Evolutionary conservation across 495 filamentous ascomycete species (phyloP), one percentile per base, ranked within the genome.

Genomic region (Penicillium ochrochloron): DNA sequence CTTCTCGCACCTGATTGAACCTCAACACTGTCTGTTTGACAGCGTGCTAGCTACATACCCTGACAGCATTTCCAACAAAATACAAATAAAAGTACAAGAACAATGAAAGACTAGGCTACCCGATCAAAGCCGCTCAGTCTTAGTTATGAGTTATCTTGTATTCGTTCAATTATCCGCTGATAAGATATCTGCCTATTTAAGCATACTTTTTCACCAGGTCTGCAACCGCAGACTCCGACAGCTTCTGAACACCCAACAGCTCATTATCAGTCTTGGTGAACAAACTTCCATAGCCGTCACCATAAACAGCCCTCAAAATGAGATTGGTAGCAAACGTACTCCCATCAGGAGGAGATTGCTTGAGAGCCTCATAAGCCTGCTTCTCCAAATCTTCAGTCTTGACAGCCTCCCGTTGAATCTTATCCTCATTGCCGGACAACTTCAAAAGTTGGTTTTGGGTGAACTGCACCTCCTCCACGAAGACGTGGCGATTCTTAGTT

Each of bases 361-460:
- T 57, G 2, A 67, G 33, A 21, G 57, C 65, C 10, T 60, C 65
- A 58, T 57, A 62, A 11, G 62, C 66, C 54, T 55, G 25, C 35
- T 59, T 27, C 53, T 64, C 61, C 33, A 68, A 15, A 54, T 65
- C 62, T 11, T 52, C 66, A 12, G 59, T 58, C 25, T 41, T 59
- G 10, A 68, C 31, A 19, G 23, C 25, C 35, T 58, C 31, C 2
- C 44, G 35, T 54, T 64, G 37, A 21, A 68, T 44, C 21, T 57
- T 12, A 51, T 60, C 56, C 6, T n/a, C 25, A 11, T 64, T 65
- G 58, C 85, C 83, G 9, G 83, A 73, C 7, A 82, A 65, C 8
- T 65, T 67, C 0, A 89, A 64, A 19, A 90, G 67, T 63, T 89
- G 74, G 48, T 85, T 84, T 72, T 85, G 84, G 6, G 84, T 83